A percentile compares a stretch with the other conserved stretches of the same genome.
Evolutionary conservation across 2,329 filamentous ascomycete genomes (phyloP).

Genomic region (Trichophyton schoenleinii): DNA sequence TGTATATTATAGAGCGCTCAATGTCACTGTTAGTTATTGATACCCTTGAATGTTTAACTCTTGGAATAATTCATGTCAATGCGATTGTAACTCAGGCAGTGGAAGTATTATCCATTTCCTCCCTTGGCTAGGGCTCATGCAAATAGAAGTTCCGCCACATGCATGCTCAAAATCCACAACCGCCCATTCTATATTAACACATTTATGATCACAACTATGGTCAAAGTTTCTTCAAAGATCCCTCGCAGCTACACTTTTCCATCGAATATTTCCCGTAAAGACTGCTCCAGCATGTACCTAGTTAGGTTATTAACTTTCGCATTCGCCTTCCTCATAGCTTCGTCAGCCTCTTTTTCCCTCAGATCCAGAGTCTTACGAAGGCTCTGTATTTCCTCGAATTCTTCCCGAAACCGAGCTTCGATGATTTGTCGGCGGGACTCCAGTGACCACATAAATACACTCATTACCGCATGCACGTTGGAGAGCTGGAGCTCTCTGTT

Average conservation of each 20-base stretch:
- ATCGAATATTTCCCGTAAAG: not conserved
- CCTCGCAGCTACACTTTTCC: not conserved
- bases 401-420: not conserved
- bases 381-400: not conserved
- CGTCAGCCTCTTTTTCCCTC: not conserved
- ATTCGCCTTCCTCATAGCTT: not conserved
- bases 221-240: too few relatives aligned
- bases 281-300: not conserved
- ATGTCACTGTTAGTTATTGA: constrained; percentile 4
- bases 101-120: too few relatives aligned
- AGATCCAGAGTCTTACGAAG: not conserved
- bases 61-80: not conserved
- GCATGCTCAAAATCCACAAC: too few relatives aligned
- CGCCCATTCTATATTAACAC: too few relatives aligned
- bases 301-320: not conserved
- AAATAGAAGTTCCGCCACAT: too few relatives aligned
- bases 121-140: too few relatives aligned
- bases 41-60: not conserved
- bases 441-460: not conserved
- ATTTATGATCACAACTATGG: too few relatives aligned
- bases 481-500: not conserved
- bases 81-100: not conserved
- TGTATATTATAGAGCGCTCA: constrained; percentile 24
- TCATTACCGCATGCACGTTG: not conserved
- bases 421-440: not conserved